Evolutionary conservation across 352 stramenopile species (phyloP).

Genomic region (Pythium monospermum): DNA sequence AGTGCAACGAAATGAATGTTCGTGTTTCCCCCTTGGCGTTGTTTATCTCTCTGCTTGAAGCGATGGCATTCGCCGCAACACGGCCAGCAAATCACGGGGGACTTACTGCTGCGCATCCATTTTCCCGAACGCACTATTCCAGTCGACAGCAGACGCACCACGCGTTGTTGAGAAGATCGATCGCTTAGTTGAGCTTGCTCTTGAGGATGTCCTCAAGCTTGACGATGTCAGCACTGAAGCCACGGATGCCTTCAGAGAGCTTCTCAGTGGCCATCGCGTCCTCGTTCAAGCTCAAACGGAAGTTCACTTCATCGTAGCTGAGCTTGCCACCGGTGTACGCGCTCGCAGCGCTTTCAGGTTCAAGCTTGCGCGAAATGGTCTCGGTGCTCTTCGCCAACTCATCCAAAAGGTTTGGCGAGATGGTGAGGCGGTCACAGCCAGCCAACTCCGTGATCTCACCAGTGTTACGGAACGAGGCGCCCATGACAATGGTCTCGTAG

Average conservation of each 20-base stretch:
- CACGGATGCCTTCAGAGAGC: slow-evolving; percentile 96
- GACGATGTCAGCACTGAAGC: slow-evolving; percentile 96
- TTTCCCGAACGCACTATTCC: too few species aligned
- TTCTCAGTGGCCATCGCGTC: slow-evolving; percentile 98
- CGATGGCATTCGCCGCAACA: too few species aligned
- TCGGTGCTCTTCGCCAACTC: slow-evolving; percentile 79
- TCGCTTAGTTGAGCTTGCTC: slow-evolving; percentile 89
- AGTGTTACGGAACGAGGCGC: slow-evolving; percentile 93
- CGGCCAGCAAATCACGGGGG: too few species aligned
- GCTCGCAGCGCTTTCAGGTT: slow-evolving; percentile 58
- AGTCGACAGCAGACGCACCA: too few species aligned
- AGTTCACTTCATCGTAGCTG: slow-evolving; percentile 92
- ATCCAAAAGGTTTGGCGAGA: slow-evolving; percentile 94
- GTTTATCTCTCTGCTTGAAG: too few species aligned
- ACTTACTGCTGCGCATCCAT: too few species aligned
- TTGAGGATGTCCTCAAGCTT: slow-evolving; percentile 98
- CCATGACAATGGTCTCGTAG: slow-evolving; percentile 96
- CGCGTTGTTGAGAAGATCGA: too few species aligned
- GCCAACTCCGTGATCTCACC: slow-evolving; percentile 97
- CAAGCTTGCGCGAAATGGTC: slow-evolving; percentile 81
- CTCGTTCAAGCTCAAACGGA: slow-evolving; percentile 98
- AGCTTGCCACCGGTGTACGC: slow-evolving; percentile 76
- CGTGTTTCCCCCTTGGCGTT: too few species aligned
- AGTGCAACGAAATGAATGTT: too few species aligned
- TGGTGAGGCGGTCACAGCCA: slow-evolving; percentile 97